Base-by-base conservation (phyloP, 2,329 filamentous ascomycete genomes). In the Ophiognomonia clavigignenti-juglandacearum region DNA sequence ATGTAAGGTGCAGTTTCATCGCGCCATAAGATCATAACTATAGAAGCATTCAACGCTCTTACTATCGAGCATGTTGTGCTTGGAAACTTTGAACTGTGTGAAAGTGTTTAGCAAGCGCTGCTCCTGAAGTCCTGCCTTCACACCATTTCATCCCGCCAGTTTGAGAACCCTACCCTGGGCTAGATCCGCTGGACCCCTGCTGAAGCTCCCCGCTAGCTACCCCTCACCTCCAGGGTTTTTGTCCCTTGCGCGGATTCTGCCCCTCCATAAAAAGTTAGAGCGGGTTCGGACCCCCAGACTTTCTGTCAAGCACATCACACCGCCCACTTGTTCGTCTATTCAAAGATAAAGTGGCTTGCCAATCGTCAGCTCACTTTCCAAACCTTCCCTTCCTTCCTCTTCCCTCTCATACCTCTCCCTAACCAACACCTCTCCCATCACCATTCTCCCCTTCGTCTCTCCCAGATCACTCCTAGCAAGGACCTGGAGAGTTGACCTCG, bases 401-500 rank as follows among this genome's bases (percentile, higher is more conserved):
- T 37, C 39, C 38, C 35, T 27, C 24, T 18, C 23, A 18, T 41
- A 40, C 26, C 35, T 18, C 37, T 38, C 22, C 39, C 41, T 38
- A 14, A 35, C n/a, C 32, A 18, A 47, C 43, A 34, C 45, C 48
- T 49, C 24, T 32, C 41, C 43, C 27, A 19, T n/a, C 45, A 47
- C 37, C 41, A 46, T 50, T 46, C 37, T 40, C 39, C 18, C 35
- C 41, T 42, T 43, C 32, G 37, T 40, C 41, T 44, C 43, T 48
- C 45, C 35, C 41, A 40, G 42, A 51, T 48, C 34, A 42, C 46
- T 52, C 45, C 44, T 40, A 48, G 11, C 39, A 14, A 47, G 41
- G 37, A 38, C 49, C 40, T 50, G 47, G 47, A 53, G 50, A 53
- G 40, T 39, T 29, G 37, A 29, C 11, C 40, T 20, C 16, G 20